Percentiles rank a stretch among this genome's conserved stretches.
phyloP scores from a whole-genome alignment of 352 stramenopile genomes.

The Lagenidium giganteum region DNA sequence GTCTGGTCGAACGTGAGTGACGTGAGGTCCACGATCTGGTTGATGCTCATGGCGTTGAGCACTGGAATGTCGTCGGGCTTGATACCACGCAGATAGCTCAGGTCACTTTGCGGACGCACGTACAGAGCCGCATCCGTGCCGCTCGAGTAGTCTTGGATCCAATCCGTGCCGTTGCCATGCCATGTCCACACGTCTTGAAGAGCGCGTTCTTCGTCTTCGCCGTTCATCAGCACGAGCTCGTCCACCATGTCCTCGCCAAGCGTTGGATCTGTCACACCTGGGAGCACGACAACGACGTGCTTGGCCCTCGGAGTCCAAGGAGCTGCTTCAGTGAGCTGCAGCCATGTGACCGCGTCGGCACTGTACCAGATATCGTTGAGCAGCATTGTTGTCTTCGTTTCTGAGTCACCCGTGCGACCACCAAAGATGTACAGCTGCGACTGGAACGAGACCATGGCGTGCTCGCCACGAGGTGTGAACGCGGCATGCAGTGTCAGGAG shows the following conservation, averaged over 20 bases:
- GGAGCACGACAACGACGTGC: constrained; percentile 35
- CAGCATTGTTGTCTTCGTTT: constrained; percentile 19
- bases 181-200: constrained; percentile 67
- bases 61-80: constrained; percentile 33
- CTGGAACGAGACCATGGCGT: constrained; percentile 61
- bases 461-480: constrained; percentile 54
- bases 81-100: constrained; percentile 49
- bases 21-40: constrained; percentile 79
- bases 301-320: constrained; percentile 55
- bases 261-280: constrained; percentile 29
- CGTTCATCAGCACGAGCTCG: constrained; percentile 55
- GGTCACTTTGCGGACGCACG: constrained; percentile 34
- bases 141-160: constrained; percentile 42
- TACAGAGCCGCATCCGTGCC: constrained; percentile 32
- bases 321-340: constrained; percentile 14
- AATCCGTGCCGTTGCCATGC: constrained; percentile 23
- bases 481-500: constrained; percentile 31
- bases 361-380: constrained; percentile 74
- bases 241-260: constrained; percentile 38
- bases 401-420: constrained; percentile 33
- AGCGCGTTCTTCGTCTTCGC: constrained; percentile 51
- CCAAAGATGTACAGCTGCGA: constrained; percentile 52
- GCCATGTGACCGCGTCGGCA: constrained; percentile 42
- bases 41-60: constrained; percentile 57
- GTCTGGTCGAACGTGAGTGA: constrained; percentile 40